Evolutionary conservation across 2,329 filamentous ascomycete species (phyloP), one percentile per base, ranked within the genome.

Genomic region (Aspergillus thermomutatus): DNA sequence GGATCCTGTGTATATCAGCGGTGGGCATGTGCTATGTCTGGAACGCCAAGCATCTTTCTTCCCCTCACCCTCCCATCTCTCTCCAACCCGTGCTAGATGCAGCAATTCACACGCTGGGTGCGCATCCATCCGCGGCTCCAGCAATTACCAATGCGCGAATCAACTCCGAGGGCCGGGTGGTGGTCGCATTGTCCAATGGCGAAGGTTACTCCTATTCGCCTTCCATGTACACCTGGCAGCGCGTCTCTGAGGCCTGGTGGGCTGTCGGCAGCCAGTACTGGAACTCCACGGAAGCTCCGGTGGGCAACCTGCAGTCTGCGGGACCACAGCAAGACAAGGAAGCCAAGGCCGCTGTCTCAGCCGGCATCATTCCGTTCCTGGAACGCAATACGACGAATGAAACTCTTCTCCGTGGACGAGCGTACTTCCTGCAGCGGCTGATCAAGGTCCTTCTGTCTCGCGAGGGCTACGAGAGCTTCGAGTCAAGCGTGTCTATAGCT

Each of bases 171-270:
- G 95, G 94, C 1, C 84, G 91, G 47, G 83, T 97, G 21, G 82
- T 97, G 25, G 85, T 97, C n/a, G 94, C 91, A 0, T 82, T 99
- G 57, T 94, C 89, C 25, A 97, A 97, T 66, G 94, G 94, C 21
- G 93, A 99, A 66, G 94, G 94, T 1, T 99, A 92, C 75, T 87
- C 87, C 53, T 99, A 99, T 75, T 90, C 90, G 1, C 84, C 89
- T 0, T 82, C 83, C 19, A 90, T 99, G 88, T 93, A 87, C 73
- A 85, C 87, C 7, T 99, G 94, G 94, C 93, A 97, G 74, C 87
- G 92, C 9, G 81, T 99, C n/a, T 96, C 92, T 2, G 95, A 99
- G 71, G 84, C 91, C 1, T 99, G 94, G 94, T 99, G 94, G 92
- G 93, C 93, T 0, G 92, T 97, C 0, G 92, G 92, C 19, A 96